Conservation (phyloP, 257 asterid species). For the Gentiana dahurica region DNA sequence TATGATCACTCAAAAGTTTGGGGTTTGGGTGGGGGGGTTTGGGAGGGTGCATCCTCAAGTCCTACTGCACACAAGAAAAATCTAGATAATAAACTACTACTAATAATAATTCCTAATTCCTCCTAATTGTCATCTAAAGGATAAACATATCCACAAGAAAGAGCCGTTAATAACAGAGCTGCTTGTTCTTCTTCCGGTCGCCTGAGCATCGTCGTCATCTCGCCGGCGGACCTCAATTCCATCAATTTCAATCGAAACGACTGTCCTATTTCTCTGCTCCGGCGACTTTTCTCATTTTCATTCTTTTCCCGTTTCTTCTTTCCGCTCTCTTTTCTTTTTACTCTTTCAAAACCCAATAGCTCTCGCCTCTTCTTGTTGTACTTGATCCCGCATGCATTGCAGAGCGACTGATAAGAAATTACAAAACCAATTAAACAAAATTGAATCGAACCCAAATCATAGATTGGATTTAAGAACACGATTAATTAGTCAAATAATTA, state of each 20-base stretch:
- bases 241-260: slow-evolving; percentile 47
- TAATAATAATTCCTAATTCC: neutral
- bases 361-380: slow-evolving; percentile 78
- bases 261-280: slow-evolving; percentile 23
- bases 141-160: slow-evolving; percentile 67
- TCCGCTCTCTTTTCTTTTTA: slow-evolving; percentile 23
- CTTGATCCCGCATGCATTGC: slow-evolving; percentile 94
- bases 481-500: neutral
- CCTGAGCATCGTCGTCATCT: slow-evolving; percentile 24
- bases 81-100: neutral
- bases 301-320: slow-evolving; percentile 30
- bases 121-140: slow-evolving; percentile 18
- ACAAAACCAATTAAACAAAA: neutral
- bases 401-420: slow-evolving; percentile 44
- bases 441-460: neutral
- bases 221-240: slow-evolving; percentile 31
- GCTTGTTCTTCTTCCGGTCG: slow-evolving; percentile 56
- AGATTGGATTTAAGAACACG: neutral
- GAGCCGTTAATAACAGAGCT: slow-evolving; percentile 75
- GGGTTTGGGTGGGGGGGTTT: neutral
- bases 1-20: no score
- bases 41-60: neutral
- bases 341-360: slow-evolving; percentile 45
- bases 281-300: slow-evolving; percentile 2
- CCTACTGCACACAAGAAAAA: neutral